A percentile compares a stretch with the other conserved stretches of the same genome.
Evolutionary conservation across 495 filamentous ascomycete genomes (phyloP).

Genomic region (Collariella sp.): DNA sequence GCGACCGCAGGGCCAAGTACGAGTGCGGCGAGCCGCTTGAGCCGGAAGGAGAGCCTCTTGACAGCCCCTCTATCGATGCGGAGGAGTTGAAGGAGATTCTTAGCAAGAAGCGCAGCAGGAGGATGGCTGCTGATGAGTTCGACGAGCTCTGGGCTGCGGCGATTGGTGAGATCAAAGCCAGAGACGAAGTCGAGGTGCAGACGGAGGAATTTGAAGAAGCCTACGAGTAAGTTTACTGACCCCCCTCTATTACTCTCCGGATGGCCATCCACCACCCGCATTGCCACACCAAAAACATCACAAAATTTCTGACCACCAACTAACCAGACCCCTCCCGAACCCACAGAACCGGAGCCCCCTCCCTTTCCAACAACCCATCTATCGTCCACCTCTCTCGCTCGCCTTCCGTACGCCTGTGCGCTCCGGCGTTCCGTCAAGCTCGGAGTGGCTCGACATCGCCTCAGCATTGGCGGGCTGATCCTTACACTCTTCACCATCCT

Average conservation of each 20-base stretch:
- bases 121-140: conserved; percentile 79
- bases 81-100: conserved; percentile 68
- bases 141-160: conserved; percentile 85
- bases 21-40: conserved; percentile 77
- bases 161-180: conserved; percentile 69
- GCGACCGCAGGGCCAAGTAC: conserved; percentile 76
- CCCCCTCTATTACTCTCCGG: conserved; percentile 3
- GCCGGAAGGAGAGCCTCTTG: conserved; percentile 47
- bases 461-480: conserved; percentile 71
- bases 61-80: conserved; percentile 60
- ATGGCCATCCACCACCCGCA: neutral
- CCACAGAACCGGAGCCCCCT: conserved; percentile 61
- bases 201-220: conserved; percentile 41
- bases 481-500: conserved; percentile 39
- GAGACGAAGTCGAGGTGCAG: conserved; percentile 71
- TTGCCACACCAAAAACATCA: conserved; percentile 17
- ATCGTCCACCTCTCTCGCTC: conserved; percentile 72
- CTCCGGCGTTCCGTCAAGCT: conserved; percentile 81
- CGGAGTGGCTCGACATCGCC: conserved; percentile 90
- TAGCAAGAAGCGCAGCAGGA: conserved; percentile 60
- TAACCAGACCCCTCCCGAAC: conserved; percentile 67
- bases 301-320: conserved; percentile 45
- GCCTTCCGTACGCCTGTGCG: conserved; percentile 79
- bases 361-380: conserved; percentile 45
- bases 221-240: conserved; percentile 52